phyloP scores from a whole-genome alignment of 257 asterid species.

The Capsicum pubescens region DNA sequence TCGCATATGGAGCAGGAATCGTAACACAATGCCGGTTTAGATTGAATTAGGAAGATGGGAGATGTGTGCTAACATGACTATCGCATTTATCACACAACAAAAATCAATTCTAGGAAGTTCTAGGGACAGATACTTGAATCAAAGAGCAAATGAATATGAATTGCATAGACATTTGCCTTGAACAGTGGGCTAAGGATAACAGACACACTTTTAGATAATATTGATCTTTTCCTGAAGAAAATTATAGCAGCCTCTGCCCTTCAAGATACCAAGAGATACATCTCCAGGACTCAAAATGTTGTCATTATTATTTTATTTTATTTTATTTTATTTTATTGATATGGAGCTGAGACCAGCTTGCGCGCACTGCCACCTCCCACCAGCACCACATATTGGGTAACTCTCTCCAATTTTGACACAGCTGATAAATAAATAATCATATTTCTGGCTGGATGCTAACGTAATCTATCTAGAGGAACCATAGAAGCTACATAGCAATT shows the following conservation, averaged over 20 bases:
- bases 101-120: neutral
- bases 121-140: neutral
- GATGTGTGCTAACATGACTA: neutral
- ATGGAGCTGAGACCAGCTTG: neutral
- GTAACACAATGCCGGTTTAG: neutral
- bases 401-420: neutral
- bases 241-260: neutral
- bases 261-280: conserved; percentile 13
- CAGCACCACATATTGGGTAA: neutral
- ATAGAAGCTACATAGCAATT: conserved; percentile 3
- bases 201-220: neutral
- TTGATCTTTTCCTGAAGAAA: neutral
- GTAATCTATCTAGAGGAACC: conserved; percentile 20
- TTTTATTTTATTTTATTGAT: neutral
- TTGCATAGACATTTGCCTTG: neutral
- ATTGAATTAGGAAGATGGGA: neutral
- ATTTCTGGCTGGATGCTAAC: neutral
- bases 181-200: neutral
- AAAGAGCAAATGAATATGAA: neutral
- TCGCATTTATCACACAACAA: neutral
- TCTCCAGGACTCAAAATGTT: conserved; percentile 4
- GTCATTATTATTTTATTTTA: conserved; percentile 12
- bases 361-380: neutral
- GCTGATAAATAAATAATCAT: neutral
- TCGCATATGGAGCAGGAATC: neutral